Evolutionary conservation across 2,329 filamentous ascomycete species (phyloP).

Genomic region (Aphanocladium album): DNA sequence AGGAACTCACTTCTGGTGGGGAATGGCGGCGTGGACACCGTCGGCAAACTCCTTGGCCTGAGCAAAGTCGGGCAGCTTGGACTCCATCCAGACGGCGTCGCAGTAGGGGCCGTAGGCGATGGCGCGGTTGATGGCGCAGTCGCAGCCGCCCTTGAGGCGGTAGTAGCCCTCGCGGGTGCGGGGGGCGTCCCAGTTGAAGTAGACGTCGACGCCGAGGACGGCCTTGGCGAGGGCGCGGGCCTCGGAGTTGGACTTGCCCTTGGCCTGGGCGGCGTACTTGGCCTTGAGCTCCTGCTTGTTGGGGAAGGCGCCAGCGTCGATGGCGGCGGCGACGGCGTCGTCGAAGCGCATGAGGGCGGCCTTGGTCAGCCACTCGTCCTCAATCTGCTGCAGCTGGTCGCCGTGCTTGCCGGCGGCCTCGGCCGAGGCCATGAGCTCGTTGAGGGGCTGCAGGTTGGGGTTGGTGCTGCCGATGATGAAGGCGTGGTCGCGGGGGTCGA

Average conservation of each 20-base stretch:
- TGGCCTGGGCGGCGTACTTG: constrained; percentile 61
- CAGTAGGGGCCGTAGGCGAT: constrained; percentile 89
- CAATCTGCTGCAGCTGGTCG: constrained; percentile 77
- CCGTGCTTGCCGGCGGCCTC: constrained; percentile 79
- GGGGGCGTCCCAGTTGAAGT: constrained; percentile 94
- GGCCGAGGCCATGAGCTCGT: constrained; percentile 85
- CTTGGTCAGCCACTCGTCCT: constrained; percentile 78
- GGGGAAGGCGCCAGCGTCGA: constrained; percentile 61
- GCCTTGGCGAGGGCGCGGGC: constrained; percentile 72
- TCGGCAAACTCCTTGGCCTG: constrained; percentile 92
- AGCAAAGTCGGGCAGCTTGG: constrained; percentile 84
- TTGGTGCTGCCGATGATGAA: constrained; percentile 93
- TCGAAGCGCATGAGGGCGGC: constrained; percentile 84
- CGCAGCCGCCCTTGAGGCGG: constrained; percentile 83
- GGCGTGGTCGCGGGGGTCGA: constrained; percentile 89
- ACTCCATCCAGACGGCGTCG: constrained; percentile 99
- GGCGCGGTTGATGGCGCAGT: constrained; percentile 85
- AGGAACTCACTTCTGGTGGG: constrained; percentile 80
- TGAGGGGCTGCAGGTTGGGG: constrained; percentile 73
- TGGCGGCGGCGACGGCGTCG: constrained; percentile 79
- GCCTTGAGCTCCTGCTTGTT: constrained; percentile 65
- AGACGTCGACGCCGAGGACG: constrained; percentile 73
- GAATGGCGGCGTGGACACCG: constrained; percentile 90
- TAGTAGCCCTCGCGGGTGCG: constrained; percentile 94
- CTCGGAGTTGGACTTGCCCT: constrained; percentile 83